These are phyloP conservation scores for Diaporthe humulicola DNA, from an alignment of 2,329 filamentous ascomycete species.

Conservation along the genomic window DNA sequence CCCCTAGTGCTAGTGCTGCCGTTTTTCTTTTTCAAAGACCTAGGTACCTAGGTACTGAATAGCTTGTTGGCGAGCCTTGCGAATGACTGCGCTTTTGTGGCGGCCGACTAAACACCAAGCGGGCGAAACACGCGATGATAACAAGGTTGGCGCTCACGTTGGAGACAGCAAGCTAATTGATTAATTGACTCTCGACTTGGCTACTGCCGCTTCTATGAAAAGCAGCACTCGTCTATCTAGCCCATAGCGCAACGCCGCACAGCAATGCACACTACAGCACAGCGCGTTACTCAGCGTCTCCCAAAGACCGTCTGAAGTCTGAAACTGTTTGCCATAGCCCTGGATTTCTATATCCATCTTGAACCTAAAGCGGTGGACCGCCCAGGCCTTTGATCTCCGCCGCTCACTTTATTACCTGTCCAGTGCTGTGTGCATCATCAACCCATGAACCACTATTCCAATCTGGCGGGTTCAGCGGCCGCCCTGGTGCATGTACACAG, in stretches of 20 bases:
- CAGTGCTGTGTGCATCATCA: conserved; percentile 5
- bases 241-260: background rate
- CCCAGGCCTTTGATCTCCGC: conserved; percentile 25
- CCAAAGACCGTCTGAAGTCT: conserved; percentile 14
- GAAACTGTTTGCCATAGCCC: conserved; percentile 21
- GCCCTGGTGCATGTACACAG: too few species aligned
- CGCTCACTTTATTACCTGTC: background rate
- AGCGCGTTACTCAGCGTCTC: background rate
- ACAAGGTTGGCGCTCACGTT: conserved; percentile 15
- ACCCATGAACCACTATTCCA: conserved; percentile 18
- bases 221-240: background rate
- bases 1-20: conserved; percentile 23
- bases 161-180: background rate
- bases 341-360: conserved; percentile 29
- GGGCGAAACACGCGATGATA: conserved; percentile 14
- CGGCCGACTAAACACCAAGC: conserved; percentile 18
- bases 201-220: background rate
- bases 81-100: background rate
- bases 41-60: too few species aligned
- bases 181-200: background rate
- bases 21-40: too few species aligned
- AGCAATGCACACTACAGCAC: background rate
- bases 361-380: conserved; percentile 21
- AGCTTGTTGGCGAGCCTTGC: too few species aligned
- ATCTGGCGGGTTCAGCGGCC: conserved; percentile 15